Conservation (phyloP, 2,329 filamentous ascomycete species). For the Penicillium sp. region DNA sequence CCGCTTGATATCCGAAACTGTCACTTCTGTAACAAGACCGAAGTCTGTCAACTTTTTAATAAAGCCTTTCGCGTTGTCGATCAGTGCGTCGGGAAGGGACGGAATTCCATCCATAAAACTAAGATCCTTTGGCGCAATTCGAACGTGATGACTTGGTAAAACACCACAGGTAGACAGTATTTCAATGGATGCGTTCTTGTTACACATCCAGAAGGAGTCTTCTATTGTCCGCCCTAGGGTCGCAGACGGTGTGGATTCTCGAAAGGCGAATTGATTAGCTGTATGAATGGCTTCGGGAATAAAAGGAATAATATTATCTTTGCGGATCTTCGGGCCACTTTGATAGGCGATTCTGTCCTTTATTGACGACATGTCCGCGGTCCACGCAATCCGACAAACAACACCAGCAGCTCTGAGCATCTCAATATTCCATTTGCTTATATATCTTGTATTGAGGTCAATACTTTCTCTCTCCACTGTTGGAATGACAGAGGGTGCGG, state of each 20-base stretch:
- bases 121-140: conserved; percentile 66
- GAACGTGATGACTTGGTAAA: conserved; percentile 75
- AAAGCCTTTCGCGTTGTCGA: conserved; percentile 64
- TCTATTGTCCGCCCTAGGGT: conserved; percentile 84
- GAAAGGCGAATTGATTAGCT: conserved; percentile 81
- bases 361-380: conserved; percentile 78
- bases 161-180: conserved; percentile 85
- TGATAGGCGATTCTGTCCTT: conserved; percentile 53
- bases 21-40: conserved; percentile 82
- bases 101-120: conserved; percentile 87
- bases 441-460: conserved; percentile 91
- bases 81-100: conserved; percentile 72
- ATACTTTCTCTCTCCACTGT: conserved; percentile 97
- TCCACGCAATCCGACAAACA: conserved; percentile 80
- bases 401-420: conserved; percentile 89
- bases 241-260: conserved; percentile 82
- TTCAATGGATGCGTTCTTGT: conserved; percentile 75
- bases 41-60: conserved; percentile 77
- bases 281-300: conserved; percentile 78
- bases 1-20: conserved; percentile 75
- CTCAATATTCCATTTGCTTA: conserved; percentile 92
- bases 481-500: conserved; percentile 91
- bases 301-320: conserved; percentile 62
- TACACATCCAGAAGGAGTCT: conserved; percentile 93
- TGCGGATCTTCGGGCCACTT: conserved; percentile 51